Evolutionary conservation across 2,329 filamentous ascomycete genomes (phyloP), one percentile per base, ranked within the genome.

Genomic region (Botrytis porri): DNA sequence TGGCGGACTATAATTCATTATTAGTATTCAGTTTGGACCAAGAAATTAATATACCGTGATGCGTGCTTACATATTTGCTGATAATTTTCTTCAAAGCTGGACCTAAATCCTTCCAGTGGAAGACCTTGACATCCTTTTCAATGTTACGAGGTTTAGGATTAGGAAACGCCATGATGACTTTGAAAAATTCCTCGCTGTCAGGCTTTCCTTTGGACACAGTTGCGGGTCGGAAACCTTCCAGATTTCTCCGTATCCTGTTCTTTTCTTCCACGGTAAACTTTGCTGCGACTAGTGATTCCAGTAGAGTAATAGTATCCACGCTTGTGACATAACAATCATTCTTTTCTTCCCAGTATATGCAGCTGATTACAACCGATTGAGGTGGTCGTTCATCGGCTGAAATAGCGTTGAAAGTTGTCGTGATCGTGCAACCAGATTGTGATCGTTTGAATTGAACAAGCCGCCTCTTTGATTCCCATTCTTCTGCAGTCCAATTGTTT

Each of bases 41-140:
- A 67, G 29, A 35, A 25, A 43, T 37, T 7, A 48, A 62, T 43
- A 57, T 51, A 43, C 39, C 57, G 43, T 37, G 32, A 20, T 10
- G 37, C n/a, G 20, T n/a, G 77, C 79, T 77, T 76, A 80, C 80
- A 75, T 98, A 99, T 92, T 99, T 99, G 79, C 93, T 91, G 81
- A 99, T 97, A 80, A 99, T 98, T 86, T 99, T 99, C 87, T 97
- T 97, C 77, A 99, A 87, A 0, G 96, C 95, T 74, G 90, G 88
- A 66, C 89, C 88, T 62, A 99, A 86, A 74, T 96, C 93, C 82
- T 94, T 96, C 96, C 96, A 99, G 7, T 94, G 92, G 80, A 98
- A 99, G 20, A 98, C 96, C 84, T 99, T 99, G 81, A 99, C 95
- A 80, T 98, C 95, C 84, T 99, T 99, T 85, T 98, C 96, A 76